A percentile compares a stretch with the other conserved stretches of the same genome.
Conservation (phyloP, 2,329 filamentous ascomycete genomes). For the Aschersonia sp. region DNA sequence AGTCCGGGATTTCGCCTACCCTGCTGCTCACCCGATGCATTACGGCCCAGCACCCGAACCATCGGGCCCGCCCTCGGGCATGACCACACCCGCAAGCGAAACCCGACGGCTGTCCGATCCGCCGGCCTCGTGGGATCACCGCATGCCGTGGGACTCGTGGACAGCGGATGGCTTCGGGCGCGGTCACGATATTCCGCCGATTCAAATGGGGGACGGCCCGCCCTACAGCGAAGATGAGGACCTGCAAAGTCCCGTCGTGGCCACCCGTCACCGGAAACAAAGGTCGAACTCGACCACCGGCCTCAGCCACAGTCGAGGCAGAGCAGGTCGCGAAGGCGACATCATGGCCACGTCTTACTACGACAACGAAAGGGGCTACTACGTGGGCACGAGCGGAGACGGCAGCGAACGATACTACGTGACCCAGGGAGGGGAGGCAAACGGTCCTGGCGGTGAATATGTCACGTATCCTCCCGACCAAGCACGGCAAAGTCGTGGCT, state of each 20-base stretch:
- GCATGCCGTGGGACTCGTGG: conserved; percentile 45
- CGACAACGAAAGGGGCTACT: conserved; percentile 50
- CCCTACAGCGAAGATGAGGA: conserved; percentile 96
- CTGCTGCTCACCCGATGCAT: conserved; percentile 69
- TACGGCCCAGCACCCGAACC: conserved; percentile 79
- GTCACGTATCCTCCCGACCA: conserved; percentile 63
- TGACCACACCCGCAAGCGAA: conserved; percentile 78
- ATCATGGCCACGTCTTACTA: conserved; percentile 34
- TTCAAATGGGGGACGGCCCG: conserved; percentile 75
- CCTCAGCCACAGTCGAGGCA: conserved; percentile 24
- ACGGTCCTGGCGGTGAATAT: conserved; percentile 66
- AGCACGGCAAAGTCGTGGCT: conserved; percentile 39
- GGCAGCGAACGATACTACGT: conserved; percentile 65
- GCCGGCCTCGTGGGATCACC: conserved; percentile 60
- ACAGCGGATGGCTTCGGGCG: conserved; percentile 38
- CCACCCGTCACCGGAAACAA: conserved; percentile 73
- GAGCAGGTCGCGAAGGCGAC: conserved; percentile 29
- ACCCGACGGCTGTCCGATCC: conserved; percentile 70
- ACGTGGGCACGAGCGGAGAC: conserved; percentile 52
- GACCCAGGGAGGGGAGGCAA: conserved; percentile 52
- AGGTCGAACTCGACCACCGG: conserved; percentile 48
- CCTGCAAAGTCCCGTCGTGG: conserved; percentile 79
- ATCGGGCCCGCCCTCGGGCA: conserved; percentile 54
- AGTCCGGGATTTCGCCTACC: conserved; percentile 93
- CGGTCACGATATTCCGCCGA: conserved; percentile 61